A percentile compares a stretch with the other conserved stretches of the same genome.
Evolutionary conservation across 768 basidiomycete species (phyloP).

Genomic region (Mycena latifolia): DNA sequence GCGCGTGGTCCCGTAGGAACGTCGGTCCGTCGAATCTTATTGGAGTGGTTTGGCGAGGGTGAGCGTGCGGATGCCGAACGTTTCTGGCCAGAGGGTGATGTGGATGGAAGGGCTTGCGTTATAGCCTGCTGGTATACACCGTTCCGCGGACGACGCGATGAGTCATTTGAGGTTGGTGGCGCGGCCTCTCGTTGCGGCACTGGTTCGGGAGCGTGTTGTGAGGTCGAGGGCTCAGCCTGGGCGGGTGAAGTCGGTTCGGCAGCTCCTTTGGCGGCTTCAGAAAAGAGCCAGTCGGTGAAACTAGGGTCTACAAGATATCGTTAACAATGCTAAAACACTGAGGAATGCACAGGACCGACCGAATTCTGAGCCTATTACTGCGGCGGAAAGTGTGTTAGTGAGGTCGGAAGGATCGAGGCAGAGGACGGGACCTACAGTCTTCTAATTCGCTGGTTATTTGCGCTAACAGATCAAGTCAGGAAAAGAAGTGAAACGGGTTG

Average conservation of each 20-base stretch:
- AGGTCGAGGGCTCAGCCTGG: slow-evolving; percentile 51
- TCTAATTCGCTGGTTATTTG: slow-evolving; percentile 92
- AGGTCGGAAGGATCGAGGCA: slow-evolving; percentile 10
- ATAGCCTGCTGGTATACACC: slow-evolving; percentile 82
- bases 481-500: neutral
- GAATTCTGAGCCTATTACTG: slow-evolving; percentile 86
- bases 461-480: slow-evolving; percentile 54
- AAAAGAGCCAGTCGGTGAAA: slow-evolving; percentile 93
- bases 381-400: slow-evolving; percentile 5
- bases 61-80: slow-evolving; percentile 76
- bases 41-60: slow-evolving; percentile 73
- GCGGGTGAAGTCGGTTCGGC: slow-evolving; percentile 61
- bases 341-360: slow-evolving; percentile 57
- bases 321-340: slow-evolving; percentile 31
- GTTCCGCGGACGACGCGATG: slow-evolving; percentile 59
- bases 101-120: slow-evolving; percentile 69
- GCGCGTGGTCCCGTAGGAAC: slow-evolving; percentile 89
- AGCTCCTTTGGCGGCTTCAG: slow-evolving; percentile 79
- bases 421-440: slow-evolving; percentile 66
- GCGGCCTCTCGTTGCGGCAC: slow-evolving; percentile 30
- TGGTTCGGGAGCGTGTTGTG: slow-evolving; percentile 46
- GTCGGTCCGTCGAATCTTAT: slow-evolving; percentile 80
- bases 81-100: slow-evolving; percentile 67
- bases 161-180: slow-evolving; percentile 36
- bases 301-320: slow-evolving; percentile 65